Evolutionary conservation across 164 flowering plant species (phyloP).

Genomic region (Liquidambar formosana): DNA sequence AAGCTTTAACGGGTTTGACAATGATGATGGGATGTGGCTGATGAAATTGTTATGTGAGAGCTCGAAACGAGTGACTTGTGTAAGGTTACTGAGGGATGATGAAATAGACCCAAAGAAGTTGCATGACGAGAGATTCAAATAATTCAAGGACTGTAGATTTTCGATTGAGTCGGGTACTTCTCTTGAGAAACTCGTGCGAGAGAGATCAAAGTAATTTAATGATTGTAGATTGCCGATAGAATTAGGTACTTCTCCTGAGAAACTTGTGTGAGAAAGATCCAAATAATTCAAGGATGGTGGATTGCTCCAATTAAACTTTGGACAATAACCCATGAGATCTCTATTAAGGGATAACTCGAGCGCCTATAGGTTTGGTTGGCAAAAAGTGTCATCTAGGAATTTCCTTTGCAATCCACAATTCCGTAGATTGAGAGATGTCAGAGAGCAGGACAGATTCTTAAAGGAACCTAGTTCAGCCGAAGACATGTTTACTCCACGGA

Average conservation of each 20-base stretch:
- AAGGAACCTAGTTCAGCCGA: background rate
- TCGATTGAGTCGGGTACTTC: too few relatives aligned
- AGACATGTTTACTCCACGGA: constrained; percentile 3
- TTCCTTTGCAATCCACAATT: constrained; percentile 5
- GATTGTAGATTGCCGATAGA: too few relatives aligned
- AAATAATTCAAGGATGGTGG: too few relatives aligned
- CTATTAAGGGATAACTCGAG: background rate
- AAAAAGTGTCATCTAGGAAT: constrained; percentile 2
- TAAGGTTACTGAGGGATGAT: constrained; percentile 12
- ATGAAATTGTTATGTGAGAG: background rate
- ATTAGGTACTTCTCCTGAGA: too few relatives aligned
- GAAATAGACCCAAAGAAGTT: constrained; percentile 4
- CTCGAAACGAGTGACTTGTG: background rate
- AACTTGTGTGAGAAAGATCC: too few relatives aligned
- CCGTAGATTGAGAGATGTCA: background rate
- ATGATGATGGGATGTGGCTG: constrained; percentile 10
- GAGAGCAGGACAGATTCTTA: constrained; percentile 3
- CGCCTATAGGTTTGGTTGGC: background rate
- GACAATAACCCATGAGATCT: constrained; percentile 1
- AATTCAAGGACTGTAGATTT: background rate
- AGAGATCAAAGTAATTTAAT: too few relatives aligned
- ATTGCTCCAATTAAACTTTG: background rate
- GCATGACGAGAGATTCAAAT: background rate
- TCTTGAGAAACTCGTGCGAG: too few relatives aligned
- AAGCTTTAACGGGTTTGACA: too few relatives aligned